Evolutionary conservation across 768 basidiomycete genomes (phyloP).

Genomic region (Lentinula sp.): DNA sequence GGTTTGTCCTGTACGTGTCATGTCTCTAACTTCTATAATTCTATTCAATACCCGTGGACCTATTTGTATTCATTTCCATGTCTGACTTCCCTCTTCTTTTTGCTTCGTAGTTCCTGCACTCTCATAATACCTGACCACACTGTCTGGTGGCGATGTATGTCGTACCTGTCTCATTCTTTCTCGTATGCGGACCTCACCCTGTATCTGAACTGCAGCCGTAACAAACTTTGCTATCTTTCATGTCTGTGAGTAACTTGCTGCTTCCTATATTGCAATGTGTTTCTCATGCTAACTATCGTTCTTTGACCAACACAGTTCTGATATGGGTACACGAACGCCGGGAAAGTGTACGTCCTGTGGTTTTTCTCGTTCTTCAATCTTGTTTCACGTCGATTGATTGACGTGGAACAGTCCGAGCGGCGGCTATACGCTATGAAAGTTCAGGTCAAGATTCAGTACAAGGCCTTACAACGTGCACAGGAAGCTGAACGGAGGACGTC

Average conservation of each 20-base stretch:
- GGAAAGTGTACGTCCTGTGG: conserved; percentile 16
- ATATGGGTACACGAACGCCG: conserved; percentile 17
- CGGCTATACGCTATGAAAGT: conserved; percentile 42
- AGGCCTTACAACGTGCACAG: conserved; percentile 34
- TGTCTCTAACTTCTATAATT: not conserved
- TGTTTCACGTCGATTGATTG: not conserved
- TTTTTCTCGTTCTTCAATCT: not conserved
- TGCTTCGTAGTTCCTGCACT: not conserved
- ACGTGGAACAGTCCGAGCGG: conserved; percentile 32
- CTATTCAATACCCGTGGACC: too few relatives aligned
- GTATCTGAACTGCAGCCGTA: conserved; percentile 24
- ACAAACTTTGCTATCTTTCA: conserved; percentile 54
- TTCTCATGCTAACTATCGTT: conserved; percentile 16
- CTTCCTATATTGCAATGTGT: conserved; percentile 12
- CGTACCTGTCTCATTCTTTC: not conserved
- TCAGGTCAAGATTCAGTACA: conserved; percentile 47
- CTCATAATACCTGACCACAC: conserved; percentile 12
- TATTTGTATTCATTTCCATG: not conserved
- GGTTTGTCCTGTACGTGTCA: conserved; percentile 28
- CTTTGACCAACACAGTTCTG: not conserved
- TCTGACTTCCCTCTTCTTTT: not conserved
- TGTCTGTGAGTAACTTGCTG: conserved; percentile 19
- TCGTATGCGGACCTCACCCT: not conserved
- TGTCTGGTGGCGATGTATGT: conserved; percentile 11
- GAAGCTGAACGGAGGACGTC: conserved; percentile 3